A percentile compares a stretch with the other conserved stretches of the same genome.
Evolutionary conservation across 768 basidiomycete species (phyloP).

Genomic region (Tubosaeta sp.): DNA sequence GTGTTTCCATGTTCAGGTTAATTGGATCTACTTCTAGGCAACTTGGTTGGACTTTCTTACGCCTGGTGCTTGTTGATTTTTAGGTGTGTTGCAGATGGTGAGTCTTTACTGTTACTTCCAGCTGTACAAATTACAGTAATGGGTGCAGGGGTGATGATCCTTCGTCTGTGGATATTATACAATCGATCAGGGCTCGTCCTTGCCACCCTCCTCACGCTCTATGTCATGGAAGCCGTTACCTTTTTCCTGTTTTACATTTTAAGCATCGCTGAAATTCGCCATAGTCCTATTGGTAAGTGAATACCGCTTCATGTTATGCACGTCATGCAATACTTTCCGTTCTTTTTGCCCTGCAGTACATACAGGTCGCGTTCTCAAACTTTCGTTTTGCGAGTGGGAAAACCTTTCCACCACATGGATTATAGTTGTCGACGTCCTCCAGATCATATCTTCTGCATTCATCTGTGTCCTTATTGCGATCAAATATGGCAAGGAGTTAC

Average conservation of each 20-base stretch:
- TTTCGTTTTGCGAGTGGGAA: background rate
- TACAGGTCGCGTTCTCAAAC: too few species aligned
- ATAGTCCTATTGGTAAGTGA: background rate
- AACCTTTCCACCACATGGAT: background rate
- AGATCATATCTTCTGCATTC: background rate
- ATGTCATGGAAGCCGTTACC: background rate
- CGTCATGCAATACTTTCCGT: too few species aligned
- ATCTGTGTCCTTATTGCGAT: background rate
- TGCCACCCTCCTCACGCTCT: background rate
- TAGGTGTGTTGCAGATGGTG: background rate
- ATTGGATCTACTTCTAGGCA: background rate
- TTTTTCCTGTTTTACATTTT: background rate
- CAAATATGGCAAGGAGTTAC: background rate
- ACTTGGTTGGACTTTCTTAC: background rate
- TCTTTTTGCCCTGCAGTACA: background rate
- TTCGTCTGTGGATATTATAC: background rate
- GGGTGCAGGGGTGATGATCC: background rate
- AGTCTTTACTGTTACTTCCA: background rate
- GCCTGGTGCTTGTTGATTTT: background rate
- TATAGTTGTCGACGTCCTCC: background rate
- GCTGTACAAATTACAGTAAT: background rate
- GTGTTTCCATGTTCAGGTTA: background rate
- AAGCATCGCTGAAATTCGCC: background rate
- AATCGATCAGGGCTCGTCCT: background rate
- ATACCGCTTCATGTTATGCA: background rate